A percentile compares a stretch with the other conserved stretches of the same genome.
Evolutionary conservation across 257 asterid genomes (phyloP).

Genomic region (Gynochthodes officinalis): DNA sequence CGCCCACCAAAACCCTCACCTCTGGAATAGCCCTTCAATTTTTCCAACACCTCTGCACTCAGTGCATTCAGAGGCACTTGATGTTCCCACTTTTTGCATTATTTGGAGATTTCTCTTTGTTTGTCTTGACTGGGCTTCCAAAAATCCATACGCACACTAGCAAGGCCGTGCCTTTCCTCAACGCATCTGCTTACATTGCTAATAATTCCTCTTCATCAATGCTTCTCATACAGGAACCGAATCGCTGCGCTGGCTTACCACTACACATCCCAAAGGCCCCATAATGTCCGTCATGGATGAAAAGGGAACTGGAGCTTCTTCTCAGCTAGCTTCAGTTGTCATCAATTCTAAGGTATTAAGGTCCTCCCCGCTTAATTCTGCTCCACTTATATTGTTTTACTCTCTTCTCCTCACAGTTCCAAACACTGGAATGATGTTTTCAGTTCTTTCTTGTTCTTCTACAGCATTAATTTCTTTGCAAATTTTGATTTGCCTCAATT

Average conservation of each 20-base stretch:
- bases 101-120: not conserved
- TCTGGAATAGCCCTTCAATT: no score
- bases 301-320: conserved; percentile 28
- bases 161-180: not conserved
- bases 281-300: conserved; percentile 22
- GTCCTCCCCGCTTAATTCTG: not conserved
- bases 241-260: not conserved
- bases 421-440: not conserved
- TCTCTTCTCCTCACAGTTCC: not conserved
- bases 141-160: no score
- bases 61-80: no score
- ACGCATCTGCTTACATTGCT: not conserved
- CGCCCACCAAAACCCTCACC: no score
- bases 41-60: no score
- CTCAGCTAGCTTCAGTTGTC: conserved; percentile 22
- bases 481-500: conserved; percentile 8
- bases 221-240: not conserved
- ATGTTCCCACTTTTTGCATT: not conserved
- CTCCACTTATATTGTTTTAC: not conserved
- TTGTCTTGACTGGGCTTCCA: no score
- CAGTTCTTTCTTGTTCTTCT: not conserved
- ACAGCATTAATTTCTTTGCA: not conserved
- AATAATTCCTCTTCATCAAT: not conserved
- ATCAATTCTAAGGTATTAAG: conserved; percentile 44
- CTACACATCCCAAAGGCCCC: not conserved